A percentile compares a stretch with the other conserved stretches of the same genome.
These are phyloP conservation scores for Pedinophyceae sp. DNA, from an alignment of 139 green algal species.

Conservation along the genomic window DNA sequence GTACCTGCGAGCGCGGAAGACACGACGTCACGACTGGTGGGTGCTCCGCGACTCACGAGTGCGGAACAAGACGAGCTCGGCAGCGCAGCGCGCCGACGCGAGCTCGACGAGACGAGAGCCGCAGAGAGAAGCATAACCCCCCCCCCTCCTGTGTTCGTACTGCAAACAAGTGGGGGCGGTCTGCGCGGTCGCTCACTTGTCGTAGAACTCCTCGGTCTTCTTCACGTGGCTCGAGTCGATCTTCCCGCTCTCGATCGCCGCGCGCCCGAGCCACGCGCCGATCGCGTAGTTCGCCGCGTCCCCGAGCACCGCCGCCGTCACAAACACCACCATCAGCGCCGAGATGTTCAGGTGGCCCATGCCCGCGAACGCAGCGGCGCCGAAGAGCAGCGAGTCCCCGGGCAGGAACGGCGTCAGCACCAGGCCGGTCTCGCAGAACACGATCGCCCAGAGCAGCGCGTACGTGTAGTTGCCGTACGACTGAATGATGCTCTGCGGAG, in stretches of 20 bases:
- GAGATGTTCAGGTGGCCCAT: conserved; percentile 39
- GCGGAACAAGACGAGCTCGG: no score
- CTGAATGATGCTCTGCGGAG: conserved; percentile 46
- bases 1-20: no score
- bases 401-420: conserved; percentile 82
- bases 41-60: no score
- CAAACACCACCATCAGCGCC: conserved; percentile 41
- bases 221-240: neutral
- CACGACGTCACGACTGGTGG: no score
- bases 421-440: conserved; percentile 58
- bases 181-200: no score
- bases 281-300: conserved; percentile 82
- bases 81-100: no score
- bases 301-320: conserved; percentile 57
- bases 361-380: conserved; percentile 62
- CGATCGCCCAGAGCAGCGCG: conserved; percentile 58
- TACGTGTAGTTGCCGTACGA: conserved; percentile 53
- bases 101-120: no score
- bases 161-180: no score
- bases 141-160: no score
- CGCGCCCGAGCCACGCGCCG: conserved; percentile 17
- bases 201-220: conserved; percentile 70
- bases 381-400: conserved; percentile 81
- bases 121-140: no score
- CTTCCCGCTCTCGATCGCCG: neutral